A percentile compares a stretch with the other conserved stretches of the same genome.
These are phyloP conservation scores for Mortierella sp. DNA, from an alignment of 371 early-diverging fungal genomes.

Conservation along the genomic window DNA sequence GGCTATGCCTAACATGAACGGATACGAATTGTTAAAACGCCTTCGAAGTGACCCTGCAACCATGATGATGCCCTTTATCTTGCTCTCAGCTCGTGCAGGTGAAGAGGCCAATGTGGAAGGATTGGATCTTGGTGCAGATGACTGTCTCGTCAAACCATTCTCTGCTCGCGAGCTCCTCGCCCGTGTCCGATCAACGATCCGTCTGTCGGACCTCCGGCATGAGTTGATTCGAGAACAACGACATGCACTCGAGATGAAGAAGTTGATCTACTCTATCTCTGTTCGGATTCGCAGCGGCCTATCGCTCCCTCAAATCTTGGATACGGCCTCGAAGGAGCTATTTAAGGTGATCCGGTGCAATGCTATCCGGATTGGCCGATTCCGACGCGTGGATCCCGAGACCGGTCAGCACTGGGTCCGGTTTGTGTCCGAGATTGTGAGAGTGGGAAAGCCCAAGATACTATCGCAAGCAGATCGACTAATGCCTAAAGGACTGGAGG, in stretches of 20 bases:
- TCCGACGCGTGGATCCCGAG: conserved; percentile 55
- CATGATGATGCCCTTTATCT: conserved; percentile 57
- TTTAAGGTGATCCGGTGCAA: conserved; percentile 52
- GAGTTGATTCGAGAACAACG: conserved; percentile 51
- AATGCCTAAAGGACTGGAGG: conserved; percentile 37
- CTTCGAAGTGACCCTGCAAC: conserved; percentile 47
- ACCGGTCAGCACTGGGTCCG: conserved; percentile 48
- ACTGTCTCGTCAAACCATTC: conserved; percentile 63
- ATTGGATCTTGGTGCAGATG: conserved; percentile 57
- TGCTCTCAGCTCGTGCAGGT: conserved; percentile 59
- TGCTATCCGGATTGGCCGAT: conserved; percentile 53
- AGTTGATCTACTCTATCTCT: conserved; percentile 51
- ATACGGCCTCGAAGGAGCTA: conserved; percentile 41
- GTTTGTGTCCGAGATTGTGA: conserved; percentile 41
- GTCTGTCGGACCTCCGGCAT: conserved; percentile 54
- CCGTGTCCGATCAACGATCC: conserved; percentile 56
- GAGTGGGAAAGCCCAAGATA: conserved; percentile 34
- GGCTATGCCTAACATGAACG: conserved; percentile 65
- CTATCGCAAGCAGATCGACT: conserved; percentile 27
- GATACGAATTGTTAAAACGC: conserved; percentile 53
- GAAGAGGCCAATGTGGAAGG: conserved; percentile 62
- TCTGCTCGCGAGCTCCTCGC: conserved; percentile 59
- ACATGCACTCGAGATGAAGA: conserved; percentile 52
- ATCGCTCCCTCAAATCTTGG: conserved; percentile 43
- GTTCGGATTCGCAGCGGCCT: conserved; percentile 50